Percentiles rank a stretch among this genome's conserved stretches.
phyloP scores from a whole-genome alignment of 2,329 filamentous ascomycete genomes.

The Cordyceps militaris region DNA sequence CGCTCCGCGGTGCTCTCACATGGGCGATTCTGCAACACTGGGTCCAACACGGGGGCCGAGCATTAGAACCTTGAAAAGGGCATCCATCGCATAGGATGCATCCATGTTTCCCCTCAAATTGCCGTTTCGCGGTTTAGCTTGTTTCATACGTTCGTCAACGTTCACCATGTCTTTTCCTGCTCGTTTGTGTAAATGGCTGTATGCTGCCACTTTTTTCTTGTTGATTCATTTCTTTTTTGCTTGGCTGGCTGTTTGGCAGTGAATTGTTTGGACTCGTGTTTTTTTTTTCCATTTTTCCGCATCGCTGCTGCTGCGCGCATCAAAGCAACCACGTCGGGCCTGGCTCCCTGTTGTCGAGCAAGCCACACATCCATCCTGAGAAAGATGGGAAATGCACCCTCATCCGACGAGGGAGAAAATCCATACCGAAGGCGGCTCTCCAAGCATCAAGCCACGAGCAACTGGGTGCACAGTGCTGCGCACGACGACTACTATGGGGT shows the following conservation, averaged over 20 bases:
- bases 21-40: constrained; percentile 11
- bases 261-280: too few species aligned
- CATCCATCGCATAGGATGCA: not conserved
- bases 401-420: constrained; percentile 34
- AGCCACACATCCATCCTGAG: not conserved
- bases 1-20: not conserved
- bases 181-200: not conserved
- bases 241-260: not conserved
- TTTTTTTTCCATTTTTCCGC: not conserved
- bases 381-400: constrained; percentile 46
- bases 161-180: not conserved
- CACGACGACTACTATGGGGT: constrained; percentile 13
- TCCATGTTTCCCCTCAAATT: constrained; percentile 2
- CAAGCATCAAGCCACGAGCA: constrained; percentile 40
- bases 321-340: not conserved
- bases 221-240: not conserved
- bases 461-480: constrained; percentile 32
- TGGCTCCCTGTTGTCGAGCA: not conserved
- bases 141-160: not conserved
- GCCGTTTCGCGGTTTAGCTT: constrained; percentile 6
- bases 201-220: not conserved
- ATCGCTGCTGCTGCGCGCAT: not conserved
- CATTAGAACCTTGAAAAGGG: constrained; percentile 10
- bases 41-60: constrained; percentile 10
- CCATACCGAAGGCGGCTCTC: constrained; percentile 40